Percentiles rank a stretch among this genome's conserved stretches.
Conservation (phyloP, 805 yeast genomes). For the Wickerhamomyces ciferrii region DNA sequence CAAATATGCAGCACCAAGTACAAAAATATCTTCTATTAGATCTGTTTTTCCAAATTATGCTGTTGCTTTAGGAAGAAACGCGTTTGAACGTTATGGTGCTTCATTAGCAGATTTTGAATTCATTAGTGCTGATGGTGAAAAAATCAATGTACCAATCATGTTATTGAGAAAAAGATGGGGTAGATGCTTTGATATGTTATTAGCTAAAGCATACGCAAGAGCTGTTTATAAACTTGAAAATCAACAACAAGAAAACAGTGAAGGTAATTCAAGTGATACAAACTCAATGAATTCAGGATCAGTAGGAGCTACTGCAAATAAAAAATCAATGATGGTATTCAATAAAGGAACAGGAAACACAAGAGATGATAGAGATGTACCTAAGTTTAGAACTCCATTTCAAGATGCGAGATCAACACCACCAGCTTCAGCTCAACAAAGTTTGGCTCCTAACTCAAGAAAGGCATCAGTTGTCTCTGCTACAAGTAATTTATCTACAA, state of each 20-base stretch:
- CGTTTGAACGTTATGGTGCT: constrained; percentile 61
- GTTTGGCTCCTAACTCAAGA: constrained; percentile 24
- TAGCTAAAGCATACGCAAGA: constrained; percentile 60
- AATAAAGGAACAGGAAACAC: constrained; percentile 8
- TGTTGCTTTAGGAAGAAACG: constrained; percentile 70
- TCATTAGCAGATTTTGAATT: constrained; percentile 68
- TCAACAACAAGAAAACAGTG: constrained; percentile 4
- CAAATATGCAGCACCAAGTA: constrained; percentile 68
- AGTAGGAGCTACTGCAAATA: constrained; percentile 16
- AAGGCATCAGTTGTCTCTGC: constrained; percentile 31
- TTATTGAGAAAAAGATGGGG: constrained; percentile 77
- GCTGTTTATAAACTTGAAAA: constrained; percentile 34
- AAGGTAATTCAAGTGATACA: constrained; percentile 3
- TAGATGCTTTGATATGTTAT: constrained; percentile 52
- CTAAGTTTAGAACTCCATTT: constrained; percentile 65
- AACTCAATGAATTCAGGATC: constrained; percentile 12
- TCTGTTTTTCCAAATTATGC: constrained; percentile 76
- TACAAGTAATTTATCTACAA: constrained; percentile 23
- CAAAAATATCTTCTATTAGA: constrained; percentile 57
- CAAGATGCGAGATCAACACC: constrained; percentile 37
- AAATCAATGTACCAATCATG: constrained; percentile 56
- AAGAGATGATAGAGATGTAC: constrained; percentile 29
- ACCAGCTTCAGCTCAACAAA: constrained; percentile 8
- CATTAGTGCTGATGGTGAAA: constrained; percentile 62
- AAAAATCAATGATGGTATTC: constrained; percentile 21